phyloP scores from a whole-genome alignment of 2,329 filamentous ascomycete genomes.

The Fusarium gaditjirri region DNA sequence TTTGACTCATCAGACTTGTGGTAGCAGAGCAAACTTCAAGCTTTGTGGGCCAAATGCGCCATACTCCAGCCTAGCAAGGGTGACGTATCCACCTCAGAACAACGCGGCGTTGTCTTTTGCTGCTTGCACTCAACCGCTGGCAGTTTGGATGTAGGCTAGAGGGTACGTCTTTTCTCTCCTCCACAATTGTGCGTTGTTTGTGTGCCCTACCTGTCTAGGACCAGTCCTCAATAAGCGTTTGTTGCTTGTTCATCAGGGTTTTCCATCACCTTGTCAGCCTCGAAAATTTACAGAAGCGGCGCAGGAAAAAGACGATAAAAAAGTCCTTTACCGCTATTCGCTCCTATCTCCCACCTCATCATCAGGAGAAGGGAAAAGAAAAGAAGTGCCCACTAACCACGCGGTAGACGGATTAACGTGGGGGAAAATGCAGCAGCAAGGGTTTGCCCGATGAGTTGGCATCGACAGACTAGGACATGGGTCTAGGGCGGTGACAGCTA shows the following conservation, averaged over 20 bases:
- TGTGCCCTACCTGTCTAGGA: constrained; percentile 20
- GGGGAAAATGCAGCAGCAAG: constrained; percentile 17
- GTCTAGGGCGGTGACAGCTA: constrained; percentile 21
- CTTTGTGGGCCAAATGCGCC: constrained; percentile 20
- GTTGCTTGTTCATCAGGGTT: background rate
- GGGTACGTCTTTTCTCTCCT: constrained; percentile 15
- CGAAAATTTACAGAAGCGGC: background rate
- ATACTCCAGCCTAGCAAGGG: constrained; percentile 20
- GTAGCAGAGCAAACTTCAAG: constrained; percentile 12
- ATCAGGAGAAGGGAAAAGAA: background rate
- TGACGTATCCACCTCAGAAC: constrained; percentile 13
- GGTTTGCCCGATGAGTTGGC: constrained; percentile 33
- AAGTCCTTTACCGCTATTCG: constrained; percentile 14
- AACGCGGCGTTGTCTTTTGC: constrained; percentile 29
- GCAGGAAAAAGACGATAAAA: background rate
- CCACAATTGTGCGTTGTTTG: constrained; percentile 22
- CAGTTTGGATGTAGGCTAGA: constrained; percentile 23
- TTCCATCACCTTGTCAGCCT: background rate
- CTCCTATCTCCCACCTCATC: background rate
- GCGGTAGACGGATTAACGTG: constrained; percentile 28
- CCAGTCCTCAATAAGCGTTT: background rate
- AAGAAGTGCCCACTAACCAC: constrained; percentile 17
- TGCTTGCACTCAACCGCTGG: constrained; percentile 46
- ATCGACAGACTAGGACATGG: constrained; percentile 20
- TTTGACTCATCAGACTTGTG: background rate